These are phyloP conservation scores for Penicillium expansum DNA, from an alignment of 2,329 filamentous ascomycete genomes.

Conservation along the genomic window DNA sequence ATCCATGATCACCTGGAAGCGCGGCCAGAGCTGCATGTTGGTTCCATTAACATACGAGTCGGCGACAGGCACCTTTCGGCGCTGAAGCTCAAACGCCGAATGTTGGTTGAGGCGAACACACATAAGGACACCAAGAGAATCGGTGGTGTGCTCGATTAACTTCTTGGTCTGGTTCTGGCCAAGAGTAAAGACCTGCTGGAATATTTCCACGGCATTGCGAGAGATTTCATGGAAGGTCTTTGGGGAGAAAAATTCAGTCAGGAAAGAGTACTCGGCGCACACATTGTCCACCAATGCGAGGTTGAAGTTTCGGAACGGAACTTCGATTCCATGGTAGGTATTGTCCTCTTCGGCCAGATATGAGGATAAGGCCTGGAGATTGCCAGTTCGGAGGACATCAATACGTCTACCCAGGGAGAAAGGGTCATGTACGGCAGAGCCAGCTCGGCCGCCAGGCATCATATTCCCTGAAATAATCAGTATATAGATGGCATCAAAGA, in stretches of 20 bases:
- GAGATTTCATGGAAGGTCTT: slow-evolving; percentile 74
- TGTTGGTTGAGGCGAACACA: slow-evolving; percentile 92
- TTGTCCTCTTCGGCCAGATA: slow-evolving; percentile 91
- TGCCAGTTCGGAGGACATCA: slow-evolving; percentile 73
- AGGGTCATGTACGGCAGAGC: slow-evolving; percentile 64
- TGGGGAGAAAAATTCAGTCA: slow-evolving; percentile 84
- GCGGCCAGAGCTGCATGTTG: slow-evolving; percentile 94
- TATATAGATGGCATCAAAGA: not conserved
- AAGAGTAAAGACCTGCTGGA: slow-evolving; percentile 83
- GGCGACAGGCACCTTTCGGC: slow-evolving; percentile 81
- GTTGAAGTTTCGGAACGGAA: slow-evolving; percentile 92
- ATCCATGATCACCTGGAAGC: slow-evolving; percentile 92
- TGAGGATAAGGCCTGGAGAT: slow-evolving; percentile 74
- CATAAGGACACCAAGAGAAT: slow-evolving; percentile 83
- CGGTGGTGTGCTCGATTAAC: slow-evolving; percentile 72
- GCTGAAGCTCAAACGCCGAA: slow-evolving; percentile 88
- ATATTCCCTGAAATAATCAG: slow-evolving; percentile 32
- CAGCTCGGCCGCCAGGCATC: slow-evolving; percentile 39
- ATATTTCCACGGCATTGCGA: slow-evolving; percentile 81
- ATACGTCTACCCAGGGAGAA: slow-evolving; percentile 85
- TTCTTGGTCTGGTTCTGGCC: slow-evolving; percentile 74
- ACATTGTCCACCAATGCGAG: slow-evolving; percentile 91
- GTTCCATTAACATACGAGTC: slow-evolving; percentile 93
- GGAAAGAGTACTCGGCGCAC: slow-evolving; percentile 89
- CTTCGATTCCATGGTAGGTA: slow-evolving; percentile 79